These are phyloP conservation scores for Ganoderma lucidum DNA, from an alignment of 1,284 basidiomycete genomes.

Conservation along the genomic window DNA sequence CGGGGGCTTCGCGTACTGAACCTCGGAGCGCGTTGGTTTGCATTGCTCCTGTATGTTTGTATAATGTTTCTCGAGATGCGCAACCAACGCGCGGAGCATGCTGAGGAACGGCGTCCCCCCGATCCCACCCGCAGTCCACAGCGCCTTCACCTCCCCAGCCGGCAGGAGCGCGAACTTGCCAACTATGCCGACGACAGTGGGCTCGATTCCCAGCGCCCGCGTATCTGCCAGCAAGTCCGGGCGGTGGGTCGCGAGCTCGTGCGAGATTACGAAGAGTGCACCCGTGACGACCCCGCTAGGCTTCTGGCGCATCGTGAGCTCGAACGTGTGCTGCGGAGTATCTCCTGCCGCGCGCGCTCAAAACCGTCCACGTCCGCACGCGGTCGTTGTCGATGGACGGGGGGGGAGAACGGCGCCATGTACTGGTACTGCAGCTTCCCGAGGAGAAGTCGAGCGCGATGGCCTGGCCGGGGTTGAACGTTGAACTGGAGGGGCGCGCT, in stretches of 20 bases:
- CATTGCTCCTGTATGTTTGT: neutral
- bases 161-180: neutral
- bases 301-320: slow-evolving; percentile 1
- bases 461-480: neutral
- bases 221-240: neutral
- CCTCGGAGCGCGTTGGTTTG: too few relatives aligned
- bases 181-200: neutral
- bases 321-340: neutral
- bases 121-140: neutral
- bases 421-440: slow-evolving; percentile 4
- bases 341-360: neutral
- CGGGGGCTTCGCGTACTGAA: too few relatives aligned
- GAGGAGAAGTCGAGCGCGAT: slow-evolving; percentile 3
- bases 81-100: neutral
- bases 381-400: slow-evolving; percentile 3
- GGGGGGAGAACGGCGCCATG: neutral
- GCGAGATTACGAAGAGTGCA: neutral
- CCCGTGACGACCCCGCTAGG: neutral
- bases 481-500: neutral
- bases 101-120: neutral
- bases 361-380: neutral
- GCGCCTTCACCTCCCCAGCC: neutral
- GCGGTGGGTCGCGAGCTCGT: neutral
- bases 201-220: neutral
- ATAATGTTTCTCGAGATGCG: too few relatives aligned